These are phyloP conservation scores for Venturiaceae sp. DNA, from an alignment of 2,329 filamentous ascomycete species.

Conservation along the genomic window DNA sequence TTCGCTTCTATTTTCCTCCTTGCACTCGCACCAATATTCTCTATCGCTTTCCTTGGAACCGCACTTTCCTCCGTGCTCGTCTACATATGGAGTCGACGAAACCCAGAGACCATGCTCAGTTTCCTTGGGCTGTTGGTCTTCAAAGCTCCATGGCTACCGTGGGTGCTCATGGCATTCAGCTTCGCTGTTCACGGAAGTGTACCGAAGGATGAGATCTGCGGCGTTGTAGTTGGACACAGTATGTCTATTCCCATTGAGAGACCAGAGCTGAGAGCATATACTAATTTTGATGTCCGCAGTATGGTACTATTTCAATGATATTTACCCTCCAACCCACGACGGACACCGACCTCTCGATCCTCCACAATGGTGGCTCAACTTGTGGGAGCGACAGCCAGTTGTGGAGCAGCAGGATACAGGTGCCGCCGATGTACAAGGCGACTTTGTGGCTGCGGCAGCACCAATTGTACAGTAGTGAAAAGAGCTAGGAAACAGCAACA, in stretches of 20 bases:
- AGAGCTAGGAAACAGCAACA: background rate
- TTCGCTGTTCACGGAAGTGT: constrained; percentile 81
- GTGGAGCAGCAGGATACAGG: constrained; percentile 1
- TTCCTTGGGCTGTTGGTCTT: constrained; percentile 83
- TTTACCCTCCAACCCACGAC: constrained; percentile 84
- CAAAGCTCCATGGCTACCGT: constrained; percentile 87
- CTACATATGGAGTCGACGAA: constrained; percentile 95
- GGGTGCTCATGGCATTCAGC: constrained; percentile 90
- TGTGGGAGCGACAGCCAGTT: constrained; percentile 53
- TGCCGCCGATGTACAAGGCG: constrained; percentile 3
- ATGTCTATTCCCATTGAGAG: constrained; percentile 15
- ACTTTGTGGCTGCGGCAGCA: constrained; percentile 3
- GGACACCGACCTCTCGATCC: constrained; percentile 81
- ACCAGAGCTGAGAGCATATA: background rate
- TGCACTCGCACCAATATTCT: constrained; percentile 73
- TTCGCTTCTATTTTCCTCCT: constrained; percentile 77
- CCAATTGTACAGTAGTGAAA: background rate
- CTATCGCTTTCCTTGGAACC: constrained; percentile 89
- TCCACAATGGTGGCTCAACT: constrained; percentile 76
- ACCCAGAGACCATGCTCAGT: constrained; percentile 82
- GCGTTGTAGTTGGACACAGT: constrained; percentile 82
- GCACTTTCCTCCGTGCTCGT: constrained; percentile 87
- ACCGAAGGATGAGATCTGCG: constrained; percentile 93
- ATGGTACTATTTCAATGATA: constrained; percentile 97
- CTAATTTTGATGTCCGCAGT: constrained; percentile 34